A percentile compares a stretch with the other conserved stretches of the same genome.
phyloP scores from a whole-genome alignment of 225 moss, liverwort and hornwort species.

The Pseudoscleropodium purum region DNA sequence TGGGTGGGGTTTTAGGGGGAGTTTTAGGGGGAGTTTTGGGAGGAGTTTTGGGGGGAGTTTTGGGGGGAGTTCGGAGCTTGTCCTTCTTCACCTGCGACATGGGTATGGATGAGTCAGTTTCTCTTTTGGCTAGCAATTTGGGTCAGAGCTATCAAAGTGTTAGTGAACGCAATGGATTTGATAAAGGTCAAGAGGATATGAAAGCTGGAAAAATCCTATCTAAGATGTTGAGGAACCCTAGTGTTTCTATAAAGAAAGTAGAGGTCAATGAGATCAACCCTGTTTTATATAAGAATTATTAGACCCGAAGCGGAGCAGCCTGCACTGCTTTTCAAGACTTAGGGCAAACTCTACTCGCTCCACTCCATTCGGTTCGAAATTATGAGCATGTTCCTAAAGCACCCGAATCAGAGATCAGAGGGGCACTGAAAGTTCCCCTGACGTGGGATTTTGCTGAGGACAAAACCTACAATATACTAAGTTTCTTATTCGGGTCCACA shows the following conservation, averaged over 20 bases:
- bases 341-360: not conserved
- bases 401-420: not conserved
- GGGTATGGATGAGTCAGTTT: not conserved
- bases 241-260: no score
- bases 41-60: not conserved
- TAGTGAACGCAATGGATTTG: not conserved
- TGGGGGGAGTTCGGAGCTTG: conserved; percentile 6
- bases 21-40: not conserved
- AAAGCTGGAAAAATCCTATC: no score
- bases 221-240: not conserved
- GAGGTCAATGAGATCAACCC: not conserved
- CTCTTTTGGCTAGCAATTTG: not conserved
- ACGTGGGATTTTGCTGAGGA: not conserved
- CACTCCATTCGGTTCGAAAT: not conserved
- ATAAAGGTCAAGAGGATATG: not conserved
- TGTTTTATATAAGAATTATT: no score
- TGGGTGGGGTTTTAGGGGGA: not conserved
- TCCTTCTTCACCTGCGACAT: conserved; percentile 26
- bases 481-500: not conserved
- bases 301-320: no score
- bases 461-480: not conserved
- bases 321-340: not conserved
- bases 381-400: not conserved
- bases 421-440: no score
- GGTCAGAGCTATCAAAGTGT: not conserved